Evolutionary conservation across 345 rosid species (phyloP).

Genomic region (Eucalyptus decipiens): DNA sequence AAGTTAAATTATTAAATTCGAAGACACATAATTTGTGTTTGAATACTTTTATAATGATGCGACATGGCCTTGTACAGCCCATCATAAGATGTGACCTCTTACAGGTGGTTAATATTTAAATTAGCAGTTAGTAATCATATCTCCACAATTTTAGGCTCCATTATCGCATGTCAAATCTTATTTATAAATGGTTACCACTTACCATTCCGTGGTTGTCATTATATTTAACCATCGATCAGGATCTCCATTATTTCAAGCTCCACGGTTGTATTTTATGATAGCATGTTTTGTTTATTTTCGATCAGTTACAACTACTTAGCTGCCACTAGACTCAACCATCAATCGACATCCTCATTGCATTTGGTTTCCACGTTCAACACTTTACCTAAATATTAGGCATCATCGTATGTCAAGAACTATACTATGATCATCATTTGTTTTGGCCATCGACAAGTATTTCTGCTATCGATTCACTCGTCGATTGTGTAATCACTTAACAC

Average conservation of each 20-base stretch:
- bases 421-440: not conserved
- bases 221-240: too few species aligned
- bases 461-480: accelerated
- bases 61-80: not conserved
- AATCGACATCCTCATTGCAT: not conserved
- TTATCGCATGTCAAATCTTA: not conserved
- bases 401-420: too few species aligned
- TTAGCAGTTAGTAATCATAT: too few species aligned
- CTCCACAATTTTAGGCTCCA: not conserved
- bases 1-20: not conserved
- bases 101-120: too few species aligned
- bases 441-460: accelerated
- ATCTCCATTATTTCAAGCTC: not conserved
- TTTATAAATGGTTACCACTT: too few species aligned
- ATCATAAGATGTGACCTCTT: not conserved
- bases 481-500: not conserved
- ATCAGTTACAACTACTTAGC: not conserved
- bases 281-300: not conserved
- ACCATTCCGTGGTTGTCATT: not conserved
- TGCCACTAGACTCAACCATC: accelerated
- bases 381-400: not conserved
- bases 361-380: not conserved
- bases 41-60: too few species aligned
- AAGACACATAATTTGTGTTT: too few species aligned
- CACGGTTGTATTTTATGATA: not conserved